A percentile compares a stretch with the other conserved stretches of the same genome.
Conservation (phyloP, 192 early-diverging fungal genomes). For the Coemansia interrupta region DNA sequence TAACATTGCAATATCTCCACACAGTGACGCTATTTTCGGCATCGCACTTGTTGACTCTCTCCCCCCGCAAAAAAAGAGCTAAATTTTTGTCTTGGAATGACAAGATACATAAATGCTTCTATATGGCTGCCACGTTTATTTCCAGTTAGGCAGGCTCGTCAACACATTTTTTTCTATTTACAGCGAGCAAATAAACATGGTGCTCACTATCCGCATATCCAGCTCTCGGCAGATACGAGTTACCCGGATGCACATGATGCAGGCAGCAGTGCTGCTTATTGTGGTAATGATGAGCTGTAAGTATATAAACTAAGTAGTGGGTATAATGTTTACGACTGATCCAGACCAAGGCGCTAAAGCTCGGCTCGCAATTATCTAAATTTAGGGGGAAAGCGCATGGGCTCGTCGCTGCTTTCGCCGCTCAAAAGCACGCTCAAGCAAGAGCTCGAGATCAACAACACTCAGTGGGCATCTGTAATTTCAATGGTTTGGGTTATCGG, state of each 20-base stretch:
- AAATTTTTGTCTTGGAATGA: background rate
- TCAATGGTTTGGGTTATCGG: slow-evolving; percentile 54
- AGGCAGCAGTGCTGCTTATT: slow-evolving; percentile 40
- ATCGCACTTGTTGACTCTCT: background rate
- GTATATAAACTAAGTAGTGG: background rate
- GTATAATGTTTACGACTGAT: background rate
- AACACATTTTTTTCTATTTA: background rate
- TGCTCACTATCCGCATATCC: background rate
- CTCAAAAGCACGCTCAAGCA: slow-evolving; percentile 53
- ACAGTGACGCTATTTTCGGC: background rate
- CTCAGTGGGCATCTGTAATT: slow-evolving; percentile 52
- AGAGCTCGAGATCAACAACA: slow-evolving; percentile 53
- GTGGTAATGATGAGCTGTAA: slow-evolving; percentile 52
- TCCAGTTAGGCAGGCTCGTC: background rate
- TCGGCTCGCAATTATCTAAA: background rate
- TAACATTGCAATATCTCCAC: no score
- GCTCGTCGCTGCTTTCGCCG: slow-evolving; percentile 48
- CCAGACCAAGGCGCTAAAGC: no score
- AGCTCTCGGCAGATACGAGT: slow-evolving; percentile 13
- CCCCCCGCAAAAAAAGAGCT: background rate
- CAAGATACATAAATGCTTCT: background rate
- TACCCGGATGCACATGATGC: slow-evolving; percentile 45
- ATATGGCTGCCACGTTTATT: background rate
- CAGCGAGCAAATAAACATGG: background rate
- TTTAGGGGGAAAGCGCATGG: slow-evolving; percentile 52